Base-by-base conservation (phyloP, 225 moss, liverwort and hornwort species). In the Pleurozium schreberi region DNA sequence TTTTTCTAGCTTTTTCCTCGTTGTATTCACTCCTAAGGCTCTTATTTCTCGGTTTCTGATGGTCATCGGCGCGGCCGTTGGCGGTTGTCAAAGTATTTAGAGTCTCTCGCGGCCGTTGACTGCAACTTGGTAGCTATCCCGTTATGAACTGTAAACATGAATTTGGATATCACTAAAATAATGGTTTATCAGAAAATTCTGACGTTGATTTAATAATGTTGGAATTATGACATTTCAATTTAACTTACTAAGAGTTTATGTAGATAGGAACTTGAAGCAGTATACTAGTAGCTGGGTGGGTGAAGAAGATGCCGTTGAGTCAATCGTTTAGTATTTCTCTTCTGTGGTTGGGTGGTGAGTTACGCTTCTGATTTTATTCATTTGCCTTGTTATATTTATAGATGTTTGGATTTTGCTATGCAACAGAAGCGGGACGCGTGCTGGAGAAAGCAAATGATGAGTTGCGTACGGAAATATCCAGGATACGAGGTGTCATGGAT, bases 401-500 rank as follows among this genome's bases (percentile, higher is more conserved):
- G 36, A 88, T 78, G 45, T 75, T 83, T 89, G 82, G 73, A 66
- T 86, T 63, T 67, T 90, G 70, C 49, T 38, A 69, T 88, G 83
- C 73, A 82, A 90, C 94, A 99, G 99, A 97, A 77, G 93, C 94
- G 87, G 97, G 95, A 43, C 95, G 90, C 71, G 64, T 96, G 85
- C 88, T 99, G 81, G 94, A 94, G 89, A 95, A 94, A 92, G 89
- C 92, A 91, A 95, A 97, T 89, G 95, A 96, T 90, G 97, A 97
- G 75, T 85, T 99, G 42, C 95, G 95, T 25, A 88, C 91, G 64
- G 99, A 99, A 89, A 92, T 96, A 75, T 87, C 87, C 78, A 93
- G 92, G 84, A 90, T 99, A 86, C 95, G 95, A 81, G 92, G 89
- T 77, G 95, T 93, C 40, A 94, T 99, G 95, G 97, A 97, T 92